Conservation (phyloP, 352 stramenopile species). For the Phytophthora tentaculata region DNA sequence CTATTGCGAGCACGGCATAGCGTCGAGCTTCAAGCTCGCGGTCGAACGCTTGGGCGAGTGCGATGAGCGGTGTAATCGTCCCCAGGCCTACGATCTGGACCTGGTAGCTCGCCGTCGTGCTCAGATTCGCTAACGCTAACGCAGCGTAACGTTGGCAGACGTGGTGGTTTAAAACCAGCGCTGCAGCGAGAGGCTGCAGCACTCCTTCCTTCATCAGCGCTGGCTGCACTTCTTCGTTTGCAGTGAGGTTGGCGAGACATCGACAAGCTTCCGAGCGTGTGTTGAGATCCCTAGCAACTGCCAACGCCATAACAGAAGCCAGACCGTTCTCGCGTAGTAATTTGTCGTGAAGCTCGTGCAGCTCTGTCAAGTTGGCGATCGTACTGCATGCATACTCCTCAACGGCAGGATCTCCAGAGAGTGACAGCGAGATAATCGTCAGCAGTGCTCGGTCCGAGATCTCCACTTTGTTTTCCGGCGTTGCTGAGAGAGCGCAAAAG, state of each 20-base stretch:
- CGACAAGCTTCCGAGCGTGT: conserved; percentile 93
- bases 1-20: conserved; percentile 94
- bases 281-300: conserved; percentile 89
- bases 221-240: conserved; percentile 94
- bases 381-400: conserved; percentile 95
- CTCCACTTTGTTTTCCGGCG: conserved; percentile 97
- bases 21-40: conserved; percentile 93
- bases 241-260: conserved; percentile 94
- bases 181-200: conserved; percentile 90
- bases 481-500: conserved; percentile 94
- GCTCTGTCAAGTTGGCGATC: conserved; percentile 96
- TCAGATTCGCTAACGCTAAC: conserved; percentile 94
- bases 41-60: conserved; percentile 86
- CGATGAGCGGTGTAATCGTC: conserved; percentile 91
- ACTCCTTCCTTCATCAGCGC: conserved; percentile 92
- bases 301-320: conserved; percentile 92
- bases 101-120: conserved; percentile 93
- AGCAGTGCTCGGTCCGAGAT: conserved; percentile 94
- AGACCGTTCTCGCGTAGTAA: conserved; percentile 95
- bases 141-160: conserved; percentile 95
- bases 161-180: conserved; percentile 88
- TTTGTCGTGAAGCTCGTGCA: conserved; percentile 94
- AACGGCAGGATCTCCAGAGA: conserved; percentile 90
- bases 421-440: conserved; percentile 95
- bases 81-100: conserved; percentile 95